Conservation (phyloP, 257 asterid species). For the Craterostigma plantagineum region DNA sequence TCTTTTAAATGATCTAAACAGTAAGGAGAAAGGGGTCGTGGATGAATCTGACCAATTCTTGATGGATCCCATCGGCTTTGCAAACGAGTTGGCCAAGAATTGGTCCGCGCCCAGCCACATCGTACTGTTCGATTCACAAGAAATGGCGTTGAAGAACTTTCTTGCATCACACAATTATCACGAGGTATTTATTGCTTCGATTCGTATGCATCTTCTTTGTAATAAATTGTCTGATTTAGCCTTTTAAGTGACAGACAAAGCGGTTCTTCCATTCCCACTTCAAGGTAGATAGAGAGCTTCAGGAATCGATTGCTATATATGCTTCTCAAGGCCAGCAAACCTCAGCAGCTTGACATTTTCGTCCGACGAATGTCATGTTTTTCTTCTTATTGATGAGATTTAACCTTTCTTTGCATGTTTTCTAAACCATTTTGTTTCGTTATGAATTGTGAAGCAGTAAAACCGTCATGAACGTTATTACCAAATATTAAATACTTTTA, state of each 20-base stretch:
- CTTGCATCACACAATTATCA: conserved; percentile 35
- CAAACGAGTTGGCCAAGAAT: conserved; percentile 23
- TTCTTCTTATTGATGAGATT: no score
- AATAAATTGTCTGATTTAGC: no score
- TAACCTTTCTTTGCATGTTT: no score
- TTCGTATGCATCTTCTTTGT: no score
- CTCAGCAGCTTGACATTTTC: neutral
- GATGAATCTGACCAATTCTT: conserved; percentile 77
- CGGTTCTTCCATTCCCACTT: conserved; percentile 92
- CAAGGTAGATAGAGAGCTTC: conserved; percentile 96
- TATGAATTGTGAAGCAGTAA: no score
- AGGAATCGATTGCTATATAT: conserved; percentile 57
- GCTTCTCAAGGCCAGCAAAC: conserved; percentile 27
- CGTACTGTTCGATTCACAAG: conserved; percentile 72
- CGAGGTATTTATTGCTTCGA: conserved; percentile 51
- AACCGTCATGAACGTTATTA: no score
- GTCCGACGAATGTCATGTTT: no score
- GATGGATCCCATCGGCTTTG: conserved; percentile 48
- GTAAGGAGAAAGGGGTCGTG: conserved; percentile 41
- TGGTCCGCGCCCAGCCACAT: conserved; percentile 87
- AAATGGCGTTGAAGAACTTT: conserved; percentile 45
- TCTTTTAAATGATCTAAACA: conserved; percentile 15
- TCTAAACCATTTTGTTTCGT: no score
- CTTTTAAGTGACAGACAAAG: conserved; percentile 28
- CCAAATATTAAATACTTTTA: no score